Evolutionary conservation across 2,329 filamentous ascomycete species (phyloP).

Genomic region (Colletotrichum sp.): DNA sequence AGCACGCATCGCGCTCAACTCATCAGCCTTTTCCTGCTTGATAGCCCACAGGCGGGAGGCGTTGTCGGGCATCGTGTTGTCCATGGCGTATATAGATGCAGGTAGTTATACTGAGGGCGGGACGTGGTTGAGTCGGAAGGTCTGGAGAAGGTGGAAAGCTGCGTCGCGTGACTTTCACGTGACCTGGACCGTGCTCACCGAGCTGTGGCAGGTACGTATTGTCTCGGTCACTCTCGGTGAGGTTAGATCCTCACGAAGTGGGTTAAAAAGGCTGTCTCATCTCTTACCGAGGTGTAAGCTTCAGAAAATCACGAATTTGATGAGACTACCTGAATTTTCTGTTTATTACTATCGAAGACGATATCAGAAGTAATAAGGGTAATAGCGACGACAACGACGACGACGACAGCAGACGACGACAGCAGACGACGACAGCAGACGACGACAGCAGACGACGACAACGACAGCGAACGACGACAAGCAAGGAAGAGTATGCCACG

Average conservation of each 20-base stretch:
- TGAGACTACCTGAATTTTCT: no score
- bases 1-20: neutral
- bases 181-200: neutral
- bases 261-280: no score
- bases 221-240: neutral
- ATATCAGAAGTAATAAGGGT: fast-evolving
- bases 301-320: no score
- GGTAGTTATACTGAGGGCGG: fast-evolving
- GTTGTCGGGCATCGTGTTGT: neutral
- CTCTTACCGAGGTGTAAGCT: no score
- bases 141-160: neutral
- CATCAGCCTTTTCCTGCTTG: neutral
- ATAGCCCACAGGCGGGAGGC: neutral
- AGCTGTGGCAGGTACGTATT: neutral
- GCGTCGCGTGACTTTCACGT: conserved; percentile 8
- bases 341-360: no score
- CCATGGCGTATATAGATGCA: neutral
- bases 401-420: no score
- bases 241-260: neutral
- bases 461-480: no score
- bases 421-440: no score
- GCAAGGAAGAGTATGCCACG: no score
- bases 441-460: no score
- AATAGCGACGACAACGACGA: no score
- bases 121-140: neutral